Conservation (phyloP, 179 eudicot species). For the Patellifolia procumbens region DNA sequence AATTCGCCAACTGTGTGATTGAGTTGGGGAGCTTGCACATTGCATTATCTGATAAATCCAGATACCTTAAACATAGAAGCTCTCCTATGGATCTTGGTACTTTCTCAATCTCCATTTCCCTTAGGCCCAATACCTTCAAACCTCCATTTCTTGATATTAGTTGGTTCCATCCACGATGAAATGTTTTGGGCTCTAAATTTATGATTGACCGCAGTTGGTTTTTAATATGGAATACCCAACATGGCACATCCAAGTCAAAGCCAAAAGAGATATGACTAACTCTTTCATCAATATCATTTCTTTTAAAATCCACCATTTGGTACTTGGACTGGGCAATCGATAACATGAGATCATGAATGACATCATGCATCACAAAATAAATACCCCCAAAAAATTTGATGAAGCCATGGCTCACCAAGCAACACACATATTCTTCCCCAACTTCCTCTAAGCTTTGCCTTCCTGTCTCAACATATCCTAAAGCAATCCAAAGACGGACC, state of each 20-base stretch:
- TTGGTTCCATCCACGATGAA: neutral
- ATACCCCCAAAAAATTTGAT: neutral
- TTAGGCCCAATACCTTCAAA: conserved; percentile 4
- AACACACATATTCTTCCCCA: neutral
- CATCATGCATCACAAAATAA: neutral
- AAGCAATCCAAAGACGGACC: conserved; percentile 10
- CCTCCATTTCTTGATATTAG: neutral
- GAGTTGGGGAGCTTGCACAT: neutral
- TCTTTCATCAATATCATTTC: conserved; percentile 13
- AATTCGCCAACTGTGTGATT: conserved; percentile 1
- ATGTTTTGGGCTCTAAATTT: no score
- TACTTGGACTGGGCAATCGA: neutral
- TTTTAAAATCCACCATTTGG: neutral
- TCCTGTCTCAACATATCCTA: neutral
- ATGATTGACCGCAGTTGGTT: neutral
- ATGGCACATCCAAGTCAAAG: neutral
- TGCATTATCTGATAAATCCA: neutral
- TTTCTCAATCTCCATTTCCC: neutral
- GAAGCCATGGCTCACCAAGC: conserved; percentile 9
- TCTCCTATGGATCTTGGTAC: neutral
- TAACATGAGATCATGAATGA: conserved; percentile 13
- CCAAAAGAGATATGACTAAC: conserved; percentile 3
- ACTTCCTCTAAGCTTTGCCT: neutral
- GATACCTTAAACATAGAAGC: conserved; percentile 11
- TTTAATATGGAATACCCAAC: neutral